A percentile compares a stretch with the other conserved stretches of the same genome.
These are phyloP conservation scores for Picochlorum sp. DNA, from an alignment of 139 green algal genomes.

Conservation along the genomic window DNA sequence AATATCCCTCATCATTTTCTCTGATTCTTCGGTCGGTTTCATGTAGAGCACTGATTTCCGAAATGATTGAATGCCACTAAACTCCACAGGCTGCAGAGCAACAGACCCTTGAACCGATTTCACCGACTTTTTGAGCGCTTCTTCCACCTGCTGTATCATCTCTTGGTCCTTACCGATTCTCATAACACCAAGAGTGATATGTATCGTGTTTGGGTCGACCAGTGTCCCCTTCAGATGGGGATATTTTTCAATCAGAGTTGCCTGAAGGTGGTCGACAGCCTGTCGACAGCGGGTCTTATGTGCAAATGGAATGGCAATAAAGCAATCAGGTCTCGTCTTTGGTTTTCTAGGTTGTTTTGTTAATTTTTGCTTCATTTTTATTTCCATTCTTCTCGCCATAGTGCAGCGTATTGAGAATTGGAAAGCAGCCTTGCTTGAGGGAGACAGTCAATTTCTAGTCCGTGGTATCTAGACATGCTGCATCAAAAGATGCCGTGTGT, in stretches of 20 bases:
- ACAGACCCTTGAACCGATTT: not conserved
- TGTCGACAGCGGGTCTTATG: not conserved
- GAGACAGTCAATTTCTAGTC: no score
- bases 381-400: not conserved
- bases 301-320: not conserved
- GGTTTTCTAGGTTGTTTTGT: constrained; percentile 1
- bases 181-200: constrained; percentile 10
- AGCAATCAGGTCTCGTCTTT: not conserved
- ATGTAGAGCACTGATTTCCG: constrained; percentile 6
- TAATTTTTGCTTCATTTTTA: not conserved
- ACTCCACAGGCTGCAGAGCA: not conserved
- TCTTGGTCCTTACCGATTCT: not conserved
- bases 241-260: not conserved
- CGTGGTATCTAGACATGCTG: no score
- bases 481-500: no score
- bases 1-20: not conserved
- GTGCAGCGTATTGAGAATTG: no score
- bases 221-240: not conserved
- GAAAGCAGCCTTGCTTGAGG: no score
- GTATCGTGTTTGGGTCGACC: constrained; percentile 3
- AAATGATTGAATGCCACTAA: constrained; percentile 6
- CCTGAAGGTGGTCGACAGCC: not conserved
- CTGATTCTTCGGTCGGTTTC: not conserved
- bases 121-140: not conserved
- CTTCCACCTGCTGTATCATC: not conserved